Base-by-base conservation (phyloP, 345 rosid species). In the Murraya paniculata region DNA sequence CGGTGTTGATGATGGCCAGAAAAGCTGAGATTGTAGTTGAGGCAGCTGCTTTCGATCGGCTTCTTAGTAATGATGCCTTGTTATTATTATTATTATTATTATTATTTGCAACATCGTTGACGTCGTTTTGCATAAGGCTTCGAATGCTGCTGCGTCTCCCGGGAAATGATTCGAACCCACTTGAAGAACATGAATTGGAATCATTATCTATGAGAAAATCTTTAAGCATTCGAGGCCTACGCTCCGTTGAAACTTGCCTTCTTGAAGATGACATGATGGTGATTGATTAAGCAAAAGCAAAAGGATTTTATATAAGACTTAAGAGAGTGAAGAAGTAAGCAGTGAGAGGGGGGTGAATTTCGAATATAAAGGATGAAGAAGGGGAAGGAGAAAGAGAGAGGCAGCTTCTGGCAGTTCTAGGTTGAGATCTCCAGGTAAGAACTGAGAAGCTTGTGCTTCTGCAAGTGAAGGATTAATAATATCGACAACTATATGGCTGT, bases 171-270 rank as follows among this genome's bases (percentile, higher is more conserved):
- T 55, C 79, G 89, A 86, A 84, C 48, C 86, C 89, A 25, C 59
- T 82, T 16, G 90, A 86, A 36, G 86, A 86, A 68, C 78, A 81
- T 2, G 92, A 84, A 45, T 64, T 80, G 4, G 86, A 71, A 74
- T 93, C 97, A 57, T 45, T 45, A 45, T 90, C 94, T 2, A 31
- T n/a, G 77, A 95, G 96, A 67, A 92, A 92, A 73, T 93, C 99
- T 84, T 93, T 95, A 56, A 95, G 94, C 98, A 86, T 80, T 36
- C 64, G 77, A 41, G 85, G 89, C 27, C 85, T 86, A 7, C 78
- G 73, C 78, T 82, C 88, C 2, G 53, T 16, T 5, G 79, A n/a
- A 10, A 75, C 76, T n/a, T 82, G 78, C 22, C 71, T 68, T 75
- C 75, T 56, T 7, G 77, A 55, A 28, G 67, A 84, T 55, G 73